Base-by-base conservation (phyloP, 2,329 filamentous ascomycete species). In the Paecilomyces sp. region DNA sequence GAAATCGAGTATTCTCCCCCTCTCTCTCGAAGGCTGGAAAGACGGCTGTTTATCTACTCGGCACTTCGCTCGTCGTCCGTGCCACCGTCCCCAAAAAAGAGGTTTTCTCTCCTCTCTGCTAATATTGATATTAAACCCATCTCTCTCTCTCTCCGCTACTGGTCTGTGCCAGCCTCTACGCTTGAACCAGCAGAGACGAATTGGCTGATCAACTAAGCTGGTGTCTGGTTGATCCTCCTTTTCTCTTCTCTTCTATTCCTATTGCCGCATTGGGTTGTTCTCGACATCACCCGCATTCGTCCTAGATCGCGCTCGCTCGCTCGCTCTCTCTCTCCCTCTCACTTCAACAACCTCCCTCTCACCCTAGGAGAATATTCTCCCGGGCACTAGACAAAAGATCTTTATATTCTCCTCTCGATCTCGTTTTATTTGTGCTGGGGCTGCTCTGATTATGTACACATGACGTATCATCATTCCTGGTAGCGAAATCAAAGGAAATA, bases 391-490 rank as follows among this genome's bases (percentile, higher is more conserved):
- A 18, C 41, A 47, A 18, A 47, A 55, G 55, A 47, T 57, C n/a
- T 11, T 25, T 47, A 57, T 53, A 53, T 53, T 24, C 47, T 51
- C 9, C 41, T 53, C 24, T 53, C 11, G 12, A 53, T 13, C 28
- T 31, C 41, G 18, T 57, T 51, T 56, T 60, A 58, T 57, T 64
- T 36, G 55, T 52, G 33, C 41, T 58, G 60, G 61, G 55, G 28
- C 36, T 41, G 55, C 31, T 58, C 59, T 55, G 63, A 65, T 57
- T 63, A 69, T 69, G 67, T 61, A 62, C 63, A 58, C 59, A 64
- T 68, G 67, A 68, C 65, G 65, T 65, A 66, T 61, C 55, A 58
- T 60, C 67, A 67, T 69, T 69, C 66, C 54, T 68, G 60, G 63
- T 65, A 65, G 63, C 64, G 66, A 66, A 28, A 63, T 62, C 62